phyloP scores from a whole-genome alignment of 75 land plant species.

The Chamaecyparis obtusa region DNA sequence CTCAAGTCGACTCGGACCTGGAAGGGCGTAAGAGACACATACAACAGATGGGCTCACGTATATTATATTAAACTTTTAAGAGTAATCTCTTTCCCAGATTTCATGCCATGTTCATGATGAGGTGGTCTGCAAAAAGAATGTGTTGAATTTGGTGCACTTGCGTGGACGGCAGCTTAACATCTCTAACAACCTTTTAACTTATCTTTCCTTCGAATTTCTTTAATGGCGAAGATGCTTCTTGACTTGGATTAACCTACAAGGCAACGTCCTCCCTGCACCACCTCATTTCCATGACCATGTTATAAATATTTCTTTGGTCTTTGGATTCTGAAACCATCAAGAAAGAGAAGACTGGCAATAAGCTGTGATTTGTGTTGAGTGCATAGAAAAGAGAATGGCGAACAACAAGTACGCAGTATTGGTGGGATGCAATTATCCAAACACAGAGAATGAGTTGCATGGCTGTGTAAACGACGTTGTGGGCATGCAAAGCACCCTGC shows the following conservation, averaged over 20 bases:
- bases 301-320: not conserved
- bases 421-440: slow-evolving; percentile 79
- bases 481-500: slow-evolving; percentile 46
- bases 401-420: slow-evolving; percentile 63
- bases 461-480: slow-evolving; percentile 82
- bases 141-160: not conserved
- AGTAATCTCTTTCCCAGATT: too few relatives aligned
- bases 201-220: not conserved
- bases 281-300: not conserved
- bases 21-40: too few relatives aligned
- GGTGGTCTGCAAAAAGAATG: not conserved
- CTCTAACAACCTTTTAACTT: not conserved
- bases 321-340: not conserved
- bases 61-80: too few relatives aligned
- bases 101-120: not conserved
- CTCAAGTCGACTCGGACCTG: not conserved
- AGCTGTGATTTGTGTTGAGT: not conserved
- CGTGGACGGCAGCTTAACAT: not conserved
- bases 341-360: not conserved
- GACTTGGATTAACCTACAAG: not conserved
- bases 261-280: not conserved
- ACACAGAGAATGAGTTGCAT: slow-evolving; percentile 55
- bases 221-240: not conserved
- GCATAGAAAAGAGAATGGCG: slow-evolving; percentile 11
- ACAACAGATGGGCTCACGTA: too few relatives aligned